phyloP scores from a whole-genome alignment of 2,329 filamentous ascomycete species.

The Aureobasidium pullulans region DNA sequence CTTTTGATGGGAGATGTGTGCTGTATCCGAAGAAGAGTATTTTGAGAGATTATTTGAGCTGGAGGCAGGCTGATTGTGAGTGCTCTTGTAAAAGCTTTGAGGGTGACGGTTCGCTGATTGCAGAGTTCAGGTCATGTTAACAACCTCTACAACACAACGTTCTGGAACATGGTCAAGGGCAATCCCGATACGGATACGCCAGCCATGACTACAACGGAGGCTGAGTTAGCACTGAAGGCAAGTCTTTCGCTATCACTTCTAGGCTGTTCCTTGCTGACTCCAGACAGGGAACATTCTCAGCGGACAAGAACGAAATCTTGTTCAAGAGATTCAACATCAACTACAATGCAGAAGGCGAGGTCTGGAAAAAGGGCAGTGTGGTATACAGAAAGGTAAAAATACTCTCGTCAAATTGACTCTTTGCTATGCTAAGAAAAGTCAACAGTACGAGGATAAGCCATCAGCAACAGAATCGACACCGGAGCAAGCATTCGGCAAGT shows the following conservation, averaged over 20 bases:
- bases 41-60: conserved; percentile 89
- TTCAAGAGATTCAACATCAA: conserved; percentile 87
- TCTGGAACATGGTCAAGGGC: conserved; percentile 64
- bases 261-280: background rate
- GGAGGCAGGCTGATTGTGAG: conserved; percentile 93
- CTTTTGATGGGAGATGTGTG: conserved; percentile 87
- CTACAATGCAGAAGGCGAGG: conserved; percentile 92
- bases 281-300: conserved; percentile 65
- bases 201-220: conserved; percentile 66
- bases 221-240: conserved; percentile 72
- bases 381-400: conserved; percentile 55
- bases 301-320: conserved; percentile 93
- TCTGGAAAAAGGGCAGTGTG: conserved; percentile 89
- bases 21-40: conserved; percentile 78
- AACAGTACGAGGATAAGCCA: background rate
- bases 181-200: background rate
- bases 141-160: conserved; percentile 95
- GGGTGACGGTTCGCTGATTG: background rate
- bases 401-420: background rate
- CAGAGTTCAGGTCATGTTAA: conserved; percentile 63
- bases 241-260: conserved; percentile 17
- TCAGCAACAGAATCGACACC: conserved; percentile 14
- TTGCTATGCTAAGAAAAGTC: background rate
- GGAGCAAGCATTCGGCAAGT: conserved; percentile 8
- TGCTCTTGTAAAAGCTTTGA: conserved; percentile 9